Percentiles rank a stretch among this genome's conserved stretches.
phyloP scores from a whole-genome alignment of 768 basidiomycete genomes.

The Lenzites betulinus region DNA sequence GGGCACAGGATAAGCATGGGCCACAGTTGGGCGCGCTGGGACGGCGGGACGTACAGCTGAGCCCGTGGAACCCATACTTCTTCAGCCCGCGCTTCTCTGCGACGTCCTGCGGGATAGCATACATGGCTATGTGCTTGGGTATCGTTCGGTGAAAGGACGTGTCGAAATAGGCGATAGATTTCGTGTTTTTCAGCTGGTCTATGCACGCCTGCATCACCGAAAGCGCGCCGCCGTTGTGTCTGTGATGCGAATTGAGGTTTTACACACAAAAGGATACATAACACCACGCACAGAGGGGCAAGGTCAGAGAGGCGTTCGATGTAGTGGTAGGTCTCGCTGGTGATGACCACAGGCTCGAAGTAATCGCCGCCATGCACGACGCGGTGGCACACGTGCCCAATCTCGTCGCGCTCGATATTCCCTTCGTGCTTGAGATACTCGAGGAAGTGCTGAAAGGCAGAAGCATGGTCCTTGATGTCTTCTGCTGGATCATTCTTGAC shows the following conservation, averaged over 20 bases:
- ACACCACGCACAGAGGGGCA: conserved; percentile 67
- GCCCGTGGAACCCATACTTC: conserved; percentile 92
- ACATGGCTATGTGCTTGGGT: conserved; percentile 74
- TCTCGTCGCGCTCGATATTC: conserved; percentile 43
- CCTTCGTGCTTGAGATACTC: conserved; percentile 44
- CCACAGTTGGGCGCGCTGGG: neutral
- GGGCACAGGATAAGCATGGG: neutral
- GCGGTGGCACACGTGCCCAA: conserved; percentile 67
- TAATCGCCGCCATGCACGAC: conserved; percentile 90
- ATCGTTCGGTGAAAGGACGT: conserved; percentile 82
- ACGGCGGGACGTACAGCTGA: conserved; percentile 55
- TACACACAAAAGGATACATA: neutral
- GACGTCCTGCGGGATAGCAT: conserved; percentile 69
- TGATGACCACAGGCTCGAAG: conserved; percentile 67
- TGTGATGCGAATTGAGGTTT: conserved; percentile 23
- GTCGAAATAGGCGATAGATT: conserved; percentile 85
- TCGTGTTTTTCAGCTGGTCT: conserved; percentile 60
- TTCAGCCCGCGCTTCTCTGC: conserved; percentile 67
- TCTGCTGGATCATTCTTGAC: conserved; percentile 41
- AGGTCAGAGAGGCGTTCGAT: conserved; percentile 76
- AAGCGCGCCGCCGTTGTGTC: conserved; percentile 65
- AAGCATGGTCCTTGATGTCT: conserved; percentile 55
- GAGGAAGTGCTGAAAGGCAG: conserved; percentile 66
- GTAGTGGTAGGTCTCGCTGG: conserved; percentile 66
- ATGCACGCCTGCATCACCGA: conserved; percentile 64